Evolutionary conservation across 495 filamentous ascomycete species (phyloP).

Genomic region (Paragyromitra xinjiangensis): DNA sequence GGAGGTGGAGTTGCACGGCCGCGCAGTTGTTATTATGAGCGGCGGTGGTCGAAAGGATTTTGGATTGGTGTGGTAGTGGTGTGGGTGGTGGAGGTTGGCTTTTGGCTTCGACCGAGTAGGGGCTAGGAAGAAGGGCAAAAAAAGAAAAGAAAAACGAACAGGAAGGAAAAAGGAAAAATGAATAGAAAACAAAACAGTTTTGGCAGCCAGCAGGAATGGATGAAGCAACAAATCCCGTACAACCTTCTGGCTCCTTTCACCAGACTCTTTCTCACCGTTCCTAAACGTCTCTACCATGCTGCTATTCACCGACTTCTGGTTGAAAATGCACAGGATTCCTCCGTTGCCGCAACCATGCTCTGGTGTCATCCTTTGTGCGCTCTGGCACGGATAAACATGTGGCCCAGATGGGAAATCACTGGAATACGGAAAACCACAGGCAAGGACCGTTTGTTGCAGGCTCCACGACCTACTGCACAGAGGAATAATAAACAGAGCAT

Average conservation of each 20-base stretch:
- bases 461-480: slow-evolving; percentile 30
- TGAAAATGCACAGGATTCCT: slow-evolving; percentile 45
- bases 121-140: slow-evolving; percentile 48
- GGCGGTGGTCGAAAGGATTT: slow-evolving; percentile 43
- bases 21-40: slow-evolving; percentile 44
- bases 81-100: slow-evolving; percentile 39
- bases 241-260: slow-evolving; percentile 35
- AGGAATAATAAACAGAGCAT: slow-evolving; percentile 47
- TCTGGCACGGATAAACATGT: slow-evolving; percentile 52
- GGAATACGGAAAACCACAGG: slow-evolving; percentile 49
- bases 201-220: slow-evolving; percentile 30
- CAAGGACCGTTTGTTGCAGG: slow-evolving; percentile 48
- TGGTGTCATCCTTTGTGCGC: slow-evolving; percentile 43
- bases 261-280: slow-evolving; percentile 30
- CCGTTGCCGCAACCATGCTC: slow-evolving; percentile 35
- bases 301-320: slow-evolving; percentile 36
- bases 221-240: slow-evolving; percentile 35
- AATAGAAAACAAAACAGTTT: slow-evolving; percentile 41
- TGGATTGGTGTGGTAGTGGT: slow-evolving; percentile 44
- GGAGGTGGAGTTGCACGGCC: slow-evolving; percentile 50
- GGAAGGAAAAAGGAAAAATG: slow-evolving; percentile 29
- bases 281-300: slow-evolving; percentile 20
- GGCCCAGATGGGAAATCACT: slow-evolving; percentile 42
- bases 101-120: slow-evolving; percentile 50
- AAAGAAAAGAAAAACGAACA: slow-evolving; percentile 47